Evolutionary conservation across 2,329 filamentous ascomycete species (phyloP).

Genomic region (Fusarium odoratissimum): DNA sequence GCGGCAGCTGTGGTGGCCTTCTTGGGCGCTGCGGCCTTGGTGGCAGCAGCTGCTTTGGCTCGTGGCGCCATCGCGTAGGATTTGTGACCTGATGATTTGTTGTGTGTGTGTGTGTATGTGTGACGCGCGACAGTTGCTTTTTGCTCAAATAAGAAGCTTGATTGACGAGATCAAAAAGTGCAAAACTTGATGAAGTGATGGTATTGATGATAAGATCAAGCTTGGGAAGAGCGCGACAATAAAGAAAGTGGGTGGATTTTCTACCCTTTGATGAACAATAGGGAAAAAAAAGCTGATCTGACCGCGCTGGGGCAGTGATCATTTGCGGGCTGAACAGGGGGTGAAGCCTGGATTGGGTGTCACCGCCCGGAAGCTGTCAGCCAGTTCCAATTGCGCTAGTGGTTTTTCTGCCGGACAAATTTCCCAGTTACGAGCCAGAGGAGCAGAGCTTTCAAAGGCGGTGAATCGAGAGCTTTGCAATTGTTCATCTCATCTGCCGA

Average conservation of each 20-base stretch:
- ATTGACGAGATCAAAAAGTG: not conserved
- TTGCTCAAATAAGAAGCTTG: not conserved
- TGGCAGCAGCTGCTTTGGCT: conserved; percentile 43
- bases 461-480: conserved; percentile 16
- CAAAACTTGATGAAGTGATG: conserved; percentile 13
- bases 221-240: conserved; percentile 18
- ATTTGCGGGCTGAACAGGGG: conserved; percentile 34
- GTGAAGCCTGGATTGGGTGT: conserved; percentile 8
- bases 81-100: conserved; percentile 12
- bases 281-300: conserved; percentile 27
- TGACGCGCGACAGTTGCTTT: conserved; percentile 10
- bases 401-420: conserved; percentile 6
- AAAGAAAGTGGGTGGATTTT: conserved; percentile 23
- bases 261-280: not conserved
- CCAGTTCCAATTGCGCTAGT: not conserved
- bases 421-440: not conserved
- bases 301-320: conserved; percentile 35
- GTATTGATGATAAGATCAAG: conserved; percentile 28
- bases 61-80: conserved; percentile 49
- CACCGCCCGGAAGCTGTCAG: conserved; percentile 31
- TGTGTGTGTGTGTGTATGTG: not conserved
- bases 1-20: conserved; percentile 40
- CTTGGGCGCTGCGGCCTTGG: conserved; percentile 45
- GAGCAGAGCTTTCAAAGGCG: conserved; percentile 10
- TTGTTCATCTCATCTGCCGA: conserved; percentile 10